Evolutionary conservation across 139 green algal genomes (phyloP).

Genomic region (Marvania coccoides): DNA sequence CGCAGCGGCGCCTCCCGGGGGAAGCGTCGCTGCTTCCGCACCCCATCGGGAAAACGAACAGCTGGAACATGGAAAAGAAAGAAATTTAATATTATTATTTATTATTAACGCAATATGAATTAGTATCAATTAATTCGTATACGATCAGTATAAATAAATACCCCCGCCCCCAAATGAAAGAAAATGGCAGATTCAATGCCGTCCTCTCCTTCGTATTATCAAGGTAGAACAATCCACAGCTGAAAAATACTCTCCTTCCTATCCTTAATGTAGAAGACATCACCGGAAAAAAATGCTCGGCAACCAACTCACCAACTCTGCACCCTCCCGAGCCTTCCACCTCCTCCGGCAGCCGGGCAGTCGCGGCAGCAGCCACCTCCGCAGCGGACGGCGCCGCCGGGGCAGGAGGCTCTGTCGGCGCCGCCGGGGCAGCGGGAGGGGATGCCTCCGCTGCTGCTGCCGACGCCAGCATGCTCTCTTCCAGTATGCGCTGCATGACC

Average conservation of each 20-base stretch:
- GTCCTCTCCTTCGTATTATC: too few species aligned
- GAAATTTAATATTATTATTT: not conserved
- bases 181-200: too few species aligned
- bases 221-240: too few species aligned
- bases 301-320: conserved; percentile 29
- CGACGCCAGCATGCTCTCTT: conserved; percentile 2
- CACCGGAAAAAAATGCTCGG: not conserved
- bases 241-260: too few species aligned
- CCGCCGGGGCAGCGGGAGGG: not conserved
- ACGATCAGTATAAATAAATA: too few species aligned
- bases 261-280: too few species aligned
- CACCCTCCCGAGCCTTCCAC: conserved; percentile 31
- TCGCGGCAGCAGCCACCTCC: conserved; percentile 30
- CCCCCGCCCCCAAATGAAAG: too few species aligned
- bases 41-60: conserved; percentile 51
- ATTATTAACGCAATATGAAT: not conserved
- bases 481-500: too few species aligned
- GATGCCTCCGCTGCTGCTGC: not conserved
- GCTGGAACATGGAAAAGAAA: conserved; percentile 16
- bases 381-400: not conserved
- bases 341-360: conserved; percentile 40
- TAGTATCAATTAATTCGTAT: too few species aligned
- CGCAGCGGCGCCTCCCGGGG: conserved; percentile 19
- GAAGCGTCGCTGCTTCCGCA: conserved; percentile 54
- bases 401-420: not conserved